Conservation (phyloP, 306 rosid species). For the Quercus alba region DNA sequence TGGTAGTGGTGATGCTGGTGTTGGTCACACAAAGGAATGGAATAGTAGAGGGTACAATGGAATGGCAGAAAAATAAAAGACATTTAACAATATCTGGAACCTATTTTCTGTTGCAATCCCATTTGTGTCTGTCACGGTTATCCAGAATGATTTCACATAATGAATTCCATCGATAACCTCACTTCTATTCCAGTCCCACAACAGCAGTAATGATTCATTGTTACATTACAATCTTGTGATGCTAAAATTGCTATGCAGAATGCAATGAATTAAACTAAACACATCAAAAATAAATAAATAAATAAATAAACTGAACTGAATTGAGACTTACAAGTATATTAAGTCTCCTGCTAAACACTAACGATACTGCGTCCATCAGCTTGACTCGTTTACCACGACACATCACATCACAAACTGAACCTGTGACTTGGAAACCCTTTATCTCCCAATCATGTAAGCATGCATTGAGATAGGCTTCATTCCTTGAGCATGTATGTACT, state of each 20-base stretch:
- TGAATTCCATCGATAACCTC: not conserved
- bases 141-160: too few species aligned
- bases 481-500: slow-evolving; percentile 34
- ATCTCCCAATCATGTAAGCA: slow-evolving; percentile 32
- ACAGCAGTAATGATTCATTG: not conserved
- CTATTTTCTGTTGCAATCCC: too few species aligned
- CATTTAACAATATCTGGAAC: too few species aligned
- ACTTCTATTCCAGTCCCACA: not conserved
- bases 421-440: slow-evolving; percentile 33
- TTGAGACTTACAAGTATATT: slow-evolving; percentile 33
- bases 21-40: too few species aligned
- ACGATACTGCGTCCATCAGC: slow-evolving; percentile 25
- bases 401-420: slow-evolving; percentile 30
- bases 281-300: too few species aligned
- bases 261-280: not conserved
- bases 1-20: too few species aligned
- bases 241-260: not conserved
- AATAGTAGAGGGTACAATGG: too few species aligned
- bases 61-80: too few species aligned
- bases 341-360: slow-evolving; percentile 27
- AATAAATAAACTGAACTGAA: not conserved
- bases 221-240: not conserved
- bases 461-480: slow-evolving; percentile 19
- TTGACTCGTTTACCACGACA: slow-evolving; percentile 15
- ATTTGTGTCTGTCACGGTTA: too few species aligned